These are phyloP conservation scores for Plasmodium fragile DNA, from an alignment of 169 alveolate species.

Conservation along the genomic window DNA sequence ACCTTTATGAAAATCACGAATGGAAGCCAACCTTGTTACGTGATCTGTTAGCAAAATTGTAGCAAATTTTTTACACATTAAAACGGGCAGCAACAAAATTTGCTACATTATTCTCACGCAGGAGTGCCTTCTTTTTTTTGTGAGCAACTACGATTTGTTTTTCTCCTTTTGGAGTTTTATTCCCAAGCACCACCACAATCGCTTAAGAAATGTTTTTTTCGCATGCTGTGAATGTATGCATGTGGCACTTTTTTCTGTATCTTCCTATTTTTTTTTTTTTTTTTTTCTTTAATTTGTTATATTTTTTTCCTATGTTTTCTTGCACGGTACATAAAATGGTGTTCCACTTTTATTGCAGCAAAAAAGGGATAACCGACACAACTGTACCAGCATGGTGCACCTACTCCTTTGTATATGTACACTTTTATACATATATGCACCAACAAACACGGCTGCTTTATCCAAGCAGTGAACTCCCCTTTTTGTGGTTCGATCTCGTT, in stretches of 20 bases:
- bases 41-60: conserved; percentile 25
- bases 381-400: neutral
- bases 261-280: neutral
- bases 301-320: neutral
- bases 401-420: neutral
- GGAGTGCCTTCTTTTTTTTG: neutral
- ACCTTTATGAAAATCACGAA: conserved; percentile 33
- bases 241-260: neutral
- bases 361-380: neutral
- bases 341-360: neutral
- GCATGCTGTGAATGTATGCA: neutral
- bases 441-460: neutral
- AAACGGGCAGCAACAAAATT: neutral
- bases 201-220: neutral
- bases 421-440: neutral
- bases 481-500: neutral
- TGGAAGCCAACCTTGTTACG: conserved; percentile 63
- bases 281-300: neutral
- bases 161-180: neutral
- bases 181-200: neutral
- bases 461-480: neutral
- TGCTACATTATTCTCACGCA: neutral
- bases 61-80: conserved; percentile 12
- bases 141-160: neutral
- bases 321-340: neutral